Evolutionary conservation across 1,139 yeast species (phyloP).

Genomic region (Taphrina betulina): DNA sequence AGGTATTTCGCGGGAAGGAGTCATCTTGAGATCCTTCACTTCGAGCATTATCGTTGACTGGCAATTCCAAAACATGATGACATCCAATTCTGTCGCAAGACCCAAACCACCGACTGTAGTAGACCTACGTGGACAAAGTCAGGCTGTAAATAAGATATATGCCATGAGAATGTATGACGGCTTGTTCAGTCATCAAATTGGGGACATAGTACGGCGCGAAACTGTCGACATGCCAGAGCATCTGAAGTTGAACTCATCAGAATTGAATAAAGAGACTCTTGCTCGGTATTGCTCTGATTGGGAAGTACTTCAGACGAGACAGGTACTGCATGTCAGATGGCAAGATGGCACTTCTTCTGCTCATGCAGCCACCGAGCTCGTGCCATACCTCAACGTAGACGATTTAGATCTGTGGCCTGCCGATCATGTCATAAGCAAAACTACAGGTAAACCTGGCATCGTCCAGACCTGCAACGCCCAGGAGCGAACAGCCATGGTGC

Average conservation of each 20-base stretch:
- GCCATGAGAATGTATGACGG: neutral
- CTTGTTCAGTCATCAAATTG: constrained; percentile 12
- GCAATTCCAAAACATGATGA: constrained; percentile 25
- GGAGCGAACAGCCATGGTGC: constrained; percentile 36
- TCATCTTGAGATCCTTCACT: constrained; percentile 10
- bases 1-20: constrained; percentile 11
- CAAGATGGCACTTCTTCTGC: constrained; percentile 34
- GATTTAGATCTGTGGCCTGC: constrained; percentile 39
- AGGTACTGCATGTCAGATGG: constrained; percentile 35
- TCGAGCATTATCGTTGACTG: constrained; percentile 1
- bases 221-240: no score
- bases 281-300: constrained; percentile 11
- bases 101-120: constrained; percentile 4
- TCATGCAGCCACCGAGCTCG: constrained; percentile 33
- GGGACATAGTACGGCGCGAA: constrained; percentile 6
- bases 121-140: neutral
- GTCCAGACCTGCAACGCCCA: constrained; percentile 36
- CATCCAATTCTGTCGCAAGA: neutral
- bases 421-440: constrained; percentile 36
- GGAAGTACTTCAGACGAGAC: constrained; percentile 33
- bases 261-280: constrained; percentile 1
- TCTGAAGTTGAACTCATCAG: neutral
- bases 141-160: neutral
- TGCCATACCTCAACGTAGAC: constrained; percentile 36
- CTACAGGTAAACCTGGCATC: constrained; percentile 35